Evolutionary conservation across 306 rosid species (phyloP), one percentile per base, ranked within the genome.

Genomic region (Herpetospermum pedunculosum): DNA sequence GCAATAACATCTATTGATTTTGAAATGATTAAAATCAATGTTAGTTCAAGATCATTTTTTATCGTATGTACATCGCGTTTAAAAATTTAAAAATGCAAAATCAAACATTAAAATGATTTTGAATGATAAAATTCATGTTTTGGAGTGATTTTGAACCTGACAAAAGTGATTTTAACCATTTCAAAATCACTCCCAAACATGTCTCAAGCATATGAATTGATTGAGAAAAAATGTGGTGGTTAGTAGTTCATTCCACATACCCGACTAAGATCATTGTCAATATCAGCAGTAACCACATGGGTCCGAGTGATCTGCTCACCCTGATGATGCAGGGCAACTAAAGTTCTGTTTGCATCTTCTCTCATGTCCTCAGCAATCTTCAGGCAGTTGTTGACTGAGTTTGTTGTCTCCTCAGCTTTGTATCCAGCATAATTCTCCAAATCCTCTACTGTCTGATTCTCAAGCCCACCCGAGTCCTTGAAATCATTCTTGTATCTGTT

Each of bases 291-390:
- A 8, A 82, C 90, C 65, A 85, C 13, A 77, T 95, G 99, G 80
- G 89, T 85, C 84, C 89, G 83, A 74, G 96, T 95, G 80, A 95
- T 89, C 79, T 95, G 97, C 64, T 95, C 96, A 18, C 99, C 96
- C 84, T 95, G 99, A 34, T 91, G 96, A 78, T 92, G 96, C 84
- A 95, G 78, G 48, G 82, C 67, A 79, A 81, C 96, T 80, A 95
- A 74, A 81, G 99, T 95, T 77, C 85, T 83, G 70, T 96, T 83
- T 81, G 92, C 97, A 80, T 83, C 96, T 80, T 87, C 96, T 70
- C 97, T 86, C 8, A 95, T 95, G 50, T 89, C 92, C 84, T 88
- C 99, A 70, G 97, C 99, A 80, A 95, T 89, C 87, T 79, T 95
- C 82, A 91, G 80, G 82, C 97, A 91, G 76, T 72, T 76, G 62